Evolutionary conservation across 306 rosid genomes (phyloP).

Genomic region (Quercus rubra): DNA sequence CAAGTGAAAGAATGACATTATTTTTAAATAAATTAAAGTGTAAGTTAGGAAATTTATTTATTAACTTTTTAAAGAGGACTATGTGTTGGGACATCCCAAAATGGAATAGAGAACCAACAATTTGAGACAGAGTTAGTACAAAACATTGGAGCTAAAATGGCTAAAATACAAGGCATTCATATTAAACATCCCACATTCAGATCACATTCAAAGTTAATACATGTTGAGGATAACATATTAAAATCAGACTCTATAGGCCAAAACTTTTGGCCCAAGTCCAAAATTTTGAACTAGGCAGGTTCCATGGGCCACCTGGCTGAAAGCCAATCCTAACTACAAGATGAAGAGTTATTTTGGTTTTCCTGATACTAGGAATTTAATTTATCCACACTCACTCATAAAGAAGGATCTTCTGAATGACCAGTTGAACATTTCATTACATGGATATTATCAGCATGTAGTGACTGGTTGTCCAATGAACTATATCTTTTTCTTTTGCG

Average conservation of each 20-base stretch:
- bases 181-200: not conserved
- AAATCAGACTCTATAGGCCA: not conserved
- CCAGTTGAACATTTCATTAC: not conserved
- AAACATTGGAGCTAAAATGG: too few relatives aligned
- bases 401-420: not conserved
- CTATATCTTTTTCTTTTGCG: not conserved
- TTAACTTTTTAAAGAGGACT: too few relatives aligned
- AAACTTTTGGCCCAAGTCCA: not conserved
- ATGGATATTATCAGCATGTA: not conserved
- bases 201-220: not conserved
- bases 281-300: not conserved
- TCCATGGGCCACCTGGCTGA: not conserved
- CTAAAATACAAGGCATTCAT: not conserved
- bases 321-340: not conserved
- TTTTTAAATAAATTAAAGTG: too few relatives aligned
- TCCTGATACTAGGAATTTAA: not conserved
- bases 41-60: too few relatives aligned
- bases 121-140: too few relatives aligned
- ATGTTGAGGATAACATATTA: not conserved
- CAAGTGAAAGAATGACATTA: too few relatives aligned
- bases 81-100: too few relatives aligned
- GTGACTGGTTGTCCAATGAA: not conserved
- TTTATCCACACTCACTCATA: not conserved
- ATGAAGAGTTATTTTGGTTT: not conserved
- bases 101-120: too few relatives aligned